A percentile compares a stretch with the other conserved stretches of the same genome.
Conservation (phyloP, 352 stramenopile genomes). For the Phytophthora nicotianae region DNA sequence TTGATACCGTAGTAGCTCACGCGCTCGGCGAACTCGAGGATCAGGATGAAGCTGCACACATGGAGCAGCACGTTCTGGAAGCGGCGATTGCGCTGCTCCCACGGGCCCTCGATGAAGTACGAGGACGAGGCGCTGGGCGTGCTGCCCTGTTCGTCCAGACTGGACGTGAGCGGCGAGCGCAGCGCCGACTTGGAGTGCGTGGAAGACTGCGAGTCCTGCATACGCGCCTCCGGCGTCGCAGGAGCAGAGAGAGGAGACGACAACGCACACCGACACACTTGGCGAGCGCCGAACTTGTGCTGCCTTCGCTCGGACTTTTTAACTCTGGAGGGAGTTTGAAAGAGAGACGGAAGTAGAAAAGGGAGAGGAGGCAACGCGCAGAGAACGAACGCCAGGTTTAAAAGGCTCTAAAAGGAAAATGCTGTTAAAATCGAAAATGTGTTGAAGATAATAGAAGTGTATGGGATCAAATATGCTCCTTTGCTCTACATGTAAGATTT, state of each 20-base stretch:
- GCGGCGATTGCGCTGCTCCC: conserved; percentile 76
- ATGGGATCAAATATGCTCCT: not conserved
- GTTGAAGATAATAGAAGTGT: not conserved
- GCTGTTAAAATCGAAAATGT: not conserved
- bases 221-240: conserved; percentile 19
- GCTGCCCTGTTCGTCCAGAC: conserved; percentile 41
- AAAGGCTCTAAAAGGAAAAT: not conserved
- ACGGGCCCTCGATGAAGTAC: conserved; percentile 79
- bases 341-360: conserved; percentile 22
- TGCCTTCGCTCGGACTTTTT: conserved; percentile 4
- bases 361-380: conserved; percentile 2
- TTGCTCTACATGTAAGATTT: not conserved
- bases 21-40: conserved; percentile 86
- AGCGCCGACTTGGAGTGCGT: conserved; percentile 59
- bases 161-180: conserved; percentile 45
- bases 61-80: conserved; percentile 87
- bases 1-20: conserved; percentile 91
- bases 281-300: not conserved
- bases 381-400: conserved; percentile 3
- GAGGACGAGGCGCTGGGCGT: conserved; percentile 62
- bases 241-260: not conserved
- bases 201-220: conserved; percentile 54
- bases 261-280: conserved; percentile 5
- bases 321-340: conserved; percentile 5
- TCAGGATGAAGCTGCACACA: conserved; percentile 87